Conservation (phyloP, 2,329 filamentous ascomycete species). For the Esteya vermicola region DNA sequence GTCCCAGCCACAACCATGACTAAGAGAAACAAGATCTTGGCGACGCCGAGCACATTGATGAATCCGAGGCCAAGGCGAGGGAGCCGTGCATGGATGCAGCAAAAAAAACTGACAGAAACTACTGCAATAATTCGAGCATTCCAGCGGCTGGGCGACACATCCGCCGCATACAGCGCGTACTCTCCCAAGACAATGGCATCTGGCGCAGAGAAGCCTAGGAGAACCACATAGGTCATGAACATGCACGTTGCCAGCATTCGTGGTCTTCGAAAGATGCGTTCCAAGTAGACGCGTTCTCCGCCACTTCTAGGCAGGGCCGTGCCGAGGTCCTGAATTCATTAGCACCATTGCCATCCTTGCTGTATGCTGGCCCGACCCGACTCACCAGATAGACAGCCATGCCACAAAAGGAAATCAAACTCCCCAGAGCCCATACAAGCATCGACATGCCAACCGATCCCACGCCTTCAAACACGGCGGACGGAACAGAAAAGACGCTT, state of each 20-base stretch:
- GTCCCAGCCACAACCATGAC: slow-evolving; percentile 29
- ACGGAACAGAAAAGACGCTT: slow-evolving; percentile 39
- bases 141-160: slow-evolving; percentile 26
- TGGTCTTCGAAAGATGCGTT: slow-evolving; percentile 35
- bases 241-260: slow-evolving; percentile 37
- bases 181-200: slow-evolving; percentile 37
- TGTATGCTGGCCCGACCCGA: background rate
- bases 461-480: slow-evolving; percentile 38
- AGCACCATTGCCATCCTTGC: background rate
- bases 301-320: slow-evolving; percentile 29
- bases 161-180: slow-evolving; percentile 32
- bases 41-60: slow-evolving; percentile 31
- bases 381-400: slow-evolving; percentile 26
- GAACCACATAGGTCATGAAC: slow-evolving; percentile 34
- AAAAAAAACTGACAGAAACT: slow-evolving; percentile 28
- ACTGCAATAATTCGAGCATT: slow-evolving; percentile 34
- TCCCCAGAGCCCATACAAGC: slow-evolving; percentile 38
- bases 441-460: slow-evolving; percentile 40
- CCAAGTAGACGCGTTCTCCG: slow-evolving; percentile 39
- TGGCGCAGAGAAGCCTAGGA: slow-evolving; percentile 35
- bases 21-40: slow-evolving; percentile 34
- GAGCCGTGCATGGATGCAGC: slow-evolving; percentile 30
- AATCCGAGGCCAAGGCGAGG: slow-evolving; percentile 30
- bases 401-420: slow-evolving; percentile 28
- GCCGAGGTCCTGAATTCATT: slow-evolving; percentile 21